Percentiles rank a stretch among this genome's conserved stretches.
phyloP scores from a whole-genome alignment of 169 alveolate species.

The Eimeria praecox region DNA sequence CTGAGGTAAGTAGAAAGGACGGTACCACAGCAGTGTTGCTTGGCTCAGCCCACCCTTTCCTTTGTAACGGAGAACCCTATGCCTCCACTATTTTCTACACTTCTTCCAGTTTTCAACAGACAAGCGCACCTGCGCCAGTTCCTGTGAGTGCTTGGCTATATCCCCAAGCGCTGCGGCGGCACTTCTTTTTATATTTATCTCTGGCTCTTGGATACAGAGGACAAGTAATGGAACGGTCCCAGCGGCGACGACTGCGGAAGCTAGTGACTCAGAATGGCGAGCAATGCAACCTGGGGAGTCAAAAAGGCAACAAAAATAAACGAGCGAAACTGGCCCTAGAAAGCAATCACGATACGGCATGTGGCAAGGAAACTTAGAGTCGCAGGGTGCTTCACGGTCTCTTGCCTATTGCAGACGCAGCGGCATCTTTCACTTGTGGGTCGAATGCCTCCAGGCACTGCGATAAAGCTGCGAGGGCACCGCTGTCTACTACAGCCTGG shows the following conservation, averaged over 20 bases:
- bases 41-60: too few species aligned
- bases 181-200: constrained; percentile 89
- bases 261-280: constrained; percentile 94
- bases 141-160: constrained; percentile 95
- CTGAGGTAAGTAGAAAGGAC: not conserved
- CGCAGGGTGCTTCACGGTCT: not conserved
- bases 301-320: not conserved
- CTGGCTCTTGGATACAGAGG: constrained; percentile 96
- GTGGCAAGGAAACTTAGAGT: not conserved
- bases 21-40: not conserved
- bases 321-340: too few species aligned
- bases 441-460: constrained; percentile 97
- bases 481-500: constrained; percentile 94
- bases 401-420: constrained; percentile 91
- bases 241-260: constrained; percentile 95
- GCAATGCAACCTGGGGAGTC: constrained; percentile 93
- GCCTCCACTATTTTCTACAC: not conserved
- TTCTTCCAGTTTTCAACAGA: not conserved
- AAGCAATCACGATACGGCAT: not conserved
- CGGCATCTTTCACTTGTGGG: constrained; percentile 96
- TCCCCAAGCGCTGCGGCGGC: constrained; percentile 95
- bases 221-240: constrained; percentile 96
- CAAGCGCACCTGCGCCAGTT: constrained; percentile 89
- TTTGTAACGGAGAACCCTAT: too few species aligned
- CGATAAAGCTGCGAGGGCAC: constrained; percentile 95